A percentile compares a stretch with the other conserved stretches of the same genome.
These are phyloP conservation scores for Penicillium goetzii DNA, from an alignment of 495 filamentous ascomycete species.

Conservation along the genomic window DNA sequence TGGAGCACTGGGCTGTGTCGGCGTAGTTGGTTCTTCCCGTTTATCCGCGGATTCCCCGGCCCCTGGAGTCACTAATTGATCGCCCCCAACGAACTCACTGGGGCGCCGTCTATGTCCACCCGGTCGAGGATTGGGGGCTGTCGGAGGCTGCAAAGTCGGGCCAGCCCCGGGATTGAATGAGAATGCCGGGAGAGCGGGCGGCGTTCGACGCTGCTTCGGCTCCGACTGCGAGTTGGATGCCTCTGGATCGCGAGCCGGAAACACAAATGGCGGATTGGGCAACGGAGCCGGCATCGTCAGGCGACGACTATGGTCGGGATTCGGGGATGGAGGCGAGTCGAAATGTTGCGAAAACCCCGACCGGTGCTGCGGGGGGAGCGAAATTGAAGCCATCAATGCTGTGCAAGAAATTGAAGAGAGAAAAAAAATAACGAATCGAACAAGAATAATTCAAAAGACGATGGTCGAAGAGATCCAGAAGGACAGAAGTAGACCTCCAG, in stretches of 20 bases:
- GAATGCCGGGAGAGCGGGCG: constrained; percentile 62
- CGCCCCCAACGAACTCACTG: constrained; percentile 80
- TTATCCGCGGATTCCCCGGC: constrained; percentile 67
- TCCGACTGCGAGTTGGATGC: constrained; percentile 17
- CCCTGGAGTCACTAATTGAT: constrained; percentile 61
- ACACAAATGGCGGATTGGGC: constrained; percentile 74
- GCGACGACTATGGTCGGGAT: constrained; percentile 32
- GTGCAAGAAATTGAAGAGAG: constrained; percentile 21
- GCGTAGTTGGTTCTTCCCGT: constrained; percentile 52
- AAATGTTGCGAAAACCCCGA: constrained; percentile 42
- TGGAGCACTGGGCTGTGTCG: constrained; percentile 53
- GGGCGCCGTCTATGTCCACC: constrained; percentile 70
- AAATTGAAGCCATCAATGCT: constrained; percentile 48
- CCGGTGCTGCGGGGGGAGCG: constrained; percentile 43
- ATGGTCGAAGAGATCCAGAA: constrained; percentile 41
- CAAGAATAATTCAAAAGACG: constrained; percentile 18
- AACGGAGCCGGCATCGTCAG: constrained; percentile 51
- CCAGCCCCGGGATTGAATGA: constrained; percentile 63
- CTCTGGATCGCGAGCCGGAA: constrained; percentile 56
- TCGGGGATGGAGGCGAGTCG: constrained; percentile 27
- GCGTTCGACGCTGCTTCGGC: constrained; percentile 22
- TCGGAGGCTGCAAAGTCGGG: constrained; percentile 34
- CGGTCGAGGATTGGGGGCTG: constrained; percentile 37
- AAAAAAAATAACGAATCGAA: constrained; percentile 6
- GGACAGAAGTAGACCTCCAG: constrained; percentile 46